Evolutionary conservation across 805 yeast genomes (phyloP).

Genomic region (Lachancea kluyveri): DNA sequence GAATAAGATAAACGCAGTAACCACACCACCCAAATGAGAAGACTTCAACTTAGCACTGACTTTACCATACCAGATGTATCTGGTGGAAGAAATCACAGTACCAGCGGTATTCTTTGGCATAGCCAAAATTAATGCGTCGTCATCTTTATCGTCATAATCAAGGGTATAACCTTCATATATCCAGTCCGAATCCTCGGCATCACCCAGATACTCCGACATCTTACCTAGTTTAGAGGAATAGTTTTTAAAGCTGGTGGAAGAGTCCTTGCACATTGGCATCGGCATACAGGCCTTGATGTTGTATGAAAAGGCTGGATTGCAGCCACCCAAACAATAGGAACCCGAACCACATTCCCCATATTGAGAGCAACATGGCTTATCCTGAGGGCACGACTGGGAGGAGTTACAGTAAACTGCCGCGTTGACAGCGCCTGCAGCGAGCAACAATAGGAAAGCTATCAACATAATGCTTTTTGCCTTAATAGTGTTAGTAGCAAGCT

Average conservation of each 20-base stretch:
- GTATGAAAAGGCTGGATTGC: slow-evolving; percentile 67
- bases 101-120: slow-evolving; percentile 77
- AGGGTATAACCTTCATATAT: slow-evolving; percentile 50
- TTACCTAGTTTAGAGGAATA: slow-evolving; percentile 29
- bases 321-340: slow-evolving; percentile 70
- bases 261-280: slow-evolving; percentile 63
- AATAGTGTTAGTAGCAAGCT: too few relatives aligned
- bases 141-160: slow-evolving; percentile 45
- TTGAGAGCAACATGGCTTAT: slow-evolving; percentile 78
- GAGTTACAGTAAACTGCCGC: slow-evolving; percentile 42
- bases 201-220: slow-evolving; percentile 55
- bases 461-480: too few relatives aligned
- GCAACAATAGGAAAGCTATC: slow-evolving; percentile 4
- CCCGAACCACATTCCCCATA: slow-evolving; percentile 81
- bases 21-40: slow-evolving; percentile 73
- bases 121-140: slow-evolving; percentile 53
- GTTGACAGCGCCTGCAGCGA: not conserved
- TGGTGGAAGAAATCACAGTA: slow-evolving; percentile 72
- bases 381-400: slow-evolving; percentile 61
- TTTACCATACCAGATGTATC: slow-evolving; percentile 85
- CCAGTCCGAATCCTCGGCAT: slow-evolving; percentile 64
- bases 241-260: slow-evolving; percentile 37
- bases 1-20: slow-evolving; percentile 73
- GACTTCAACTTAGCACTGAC: slow-evolving; percentile 63
- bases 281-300: slow-evolving; percentile 74